Conservation (phyloP, 139 green algal species). For the Tetradesmus lagerheimii region DNA sequence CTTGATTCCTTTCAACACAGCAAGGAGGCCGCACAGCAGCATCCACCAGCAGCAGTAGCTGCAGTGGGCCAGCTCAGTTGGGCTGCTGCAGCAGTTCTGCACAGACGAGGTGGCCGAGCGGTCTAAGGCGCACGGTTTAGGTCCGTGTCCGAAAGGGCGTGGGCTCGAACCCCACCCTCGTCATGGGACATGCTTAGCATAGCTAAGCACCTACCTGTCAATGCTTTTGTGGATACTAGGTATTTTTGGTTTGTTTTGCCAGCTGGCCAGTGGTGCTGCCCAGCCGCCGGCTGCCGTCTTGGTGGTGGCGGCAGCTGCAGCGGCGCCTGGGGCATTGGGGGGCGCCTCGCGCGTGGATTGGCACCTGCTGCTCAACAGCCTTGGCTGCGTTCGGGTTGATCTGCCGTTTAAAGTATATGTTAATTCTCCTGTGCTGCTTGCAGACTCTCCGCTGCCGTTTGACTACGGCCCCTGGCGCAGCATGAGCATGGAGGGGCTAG, state of each 20-base stretch:
- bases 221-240: not conserved
- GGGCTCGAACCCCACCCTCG: not conserved
- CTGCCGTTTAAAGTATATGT: too few species aligned
- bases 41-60: not conserved
- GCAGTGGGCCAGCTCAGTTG: not conserved
- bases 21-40: not conserved
- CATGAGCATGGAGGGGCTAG: slow-evolving; percentile 57
- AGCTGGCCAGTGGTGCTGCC: too few species aligned
- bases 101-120: not conserved
- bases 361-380: too few species aligned
- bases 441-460: slow-evolving; percentile 13
- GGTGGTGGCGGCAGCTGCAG: not conserved
- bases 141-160: not conserved
- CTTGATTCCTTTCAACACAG: not conserved
- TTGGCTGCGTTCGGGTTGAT: too few species aligned
- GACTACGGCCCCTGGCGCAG: slow-evolving; percentile 61
- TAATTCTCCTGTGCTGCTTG: not conserved
- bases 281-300: not conserved
- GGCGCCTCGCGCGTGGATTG: too few species aligned
- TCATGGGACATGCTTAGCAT: not conserved
- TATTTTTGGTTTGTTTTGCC: not conserved
- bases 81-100: not conserved
- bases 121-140: not conserved
- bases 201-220: not conserved
- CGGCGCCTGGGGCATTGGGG: too few species aligned